Evolutionary conservation across 345 rosid species (phyloP), one percentile per base, ranked within the genome.

Genomic region (Geranium brycei): DNA sequence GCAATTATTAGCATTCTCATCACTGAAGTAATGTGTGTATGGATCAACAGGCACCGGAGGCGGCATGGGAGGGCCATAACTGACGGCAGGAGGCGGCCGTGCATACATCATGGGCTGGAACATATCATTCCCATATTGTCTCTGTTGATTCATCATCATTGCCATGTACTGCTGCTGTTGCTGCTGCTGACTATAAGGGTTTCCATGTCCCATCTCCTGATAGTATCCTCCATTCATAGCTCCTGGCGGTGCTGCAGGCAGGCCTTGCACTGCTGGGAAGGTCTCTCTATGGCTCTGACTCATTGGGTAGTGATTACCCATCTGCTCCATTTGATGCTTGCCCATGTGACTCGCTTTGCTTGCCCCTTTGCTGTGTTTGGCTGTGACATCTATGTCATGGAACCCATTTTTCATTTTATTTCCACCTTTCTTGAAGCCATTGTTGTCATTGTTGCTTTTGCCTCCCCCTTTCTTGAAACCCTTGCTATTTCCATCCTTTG

Each of bases 101-200:
- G 92, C 85, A 60, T 93, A 90, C 96, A 88, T 93, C 95, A 84
- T 81, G 0, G 97, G 97, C 23, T 82, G 97, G 69, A 73, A 87
- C 91, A 88, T 88, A 4, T 81, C 91, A 2, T 79, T 80, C 51
- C 87, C 87, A 30, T 82, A 60, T 19, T 63, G 65, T 41, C 61
- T 74, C 38, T 85, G 91, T 14, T 76, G 84, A 58, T 86, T 82
- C 88, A 75, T 87, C 96, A 77, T 82, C 95, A 73, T 85, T 58
- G 64, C 78, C 95, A 79, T 76, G 62, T 80, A 80, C 67, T 81
- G 85, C 60, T 89, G 97, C 17, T 85, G 53, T 10, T 47, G 53
- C 69, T 81, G 85, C 61, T 88, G 97, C 19, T 85, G 91, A 62
- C 70, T 68, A 51, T 86, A 85, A 31, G 83, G 80, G 64, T 86